These are phyloP conservation scores for Fimicolochytrium jonesii DNA, from an alignment of 192 early-diverging fungal genomes.

Conservation along the genomic window DNA sequence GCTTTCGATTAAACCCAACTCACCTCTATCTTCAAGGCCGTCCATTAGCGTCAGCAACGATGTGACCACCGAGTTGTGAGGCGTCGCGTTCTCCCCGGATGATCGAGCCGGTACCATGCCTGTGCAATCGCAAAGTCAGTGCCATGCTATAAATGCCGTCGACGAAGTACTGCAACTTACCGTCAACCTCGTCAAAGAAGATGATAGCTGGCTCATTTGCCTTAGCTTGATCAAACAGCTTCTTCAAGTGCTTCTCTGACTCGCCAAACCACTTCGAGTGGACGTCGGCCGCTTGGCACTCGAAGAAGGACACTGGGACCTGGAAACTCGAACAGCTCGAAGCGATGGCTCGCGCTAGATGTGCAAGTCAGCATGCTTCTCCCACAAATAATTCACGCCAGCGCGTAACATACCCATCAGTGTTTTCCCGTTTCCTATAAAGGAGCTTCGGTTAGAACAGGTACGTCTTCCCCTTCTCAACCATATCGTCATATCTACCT, in stretches of 20 bases:
- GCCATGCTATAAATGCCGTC: background rate
- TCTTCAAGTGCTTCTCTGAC: slow-evolving; percentile 58
- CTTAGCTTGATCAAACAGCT: slow-evolving; percentile 68
- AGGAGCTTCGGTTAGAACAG: slow-evolving; percentile 25
- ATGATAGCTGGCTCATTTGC: slow-evolving; percentile 68
- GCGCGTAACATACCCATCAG: slow-evolving; percentile 58
- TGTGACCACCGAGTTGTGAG: slow-evolving; percentile 65
- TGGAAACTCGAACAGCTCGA: slow-evolving; percentile 37
- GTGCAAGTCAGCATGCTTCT: slow-evolving; percentile 10
- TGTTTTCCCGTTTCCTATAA: slow-evolving; percentile 77
- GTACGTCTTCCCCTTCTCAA: no score
- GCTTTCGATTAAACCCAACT: background rate
- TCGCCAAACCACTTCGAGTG: slow-evolving; percentile 75
- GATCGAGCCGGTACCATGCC: slow-evolving; percentile 12
- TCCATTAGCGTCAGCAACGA: slow-evolving; percentile 75
- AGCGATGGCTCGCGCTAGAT: slow-evolving; percentile 39
- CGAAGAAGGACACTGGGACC: slow-evolving; percentile 62
- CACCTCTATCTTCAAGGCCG: slow-evolving; percentile 61
- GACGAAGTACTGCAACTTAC: slow-evolving; percentile 20
- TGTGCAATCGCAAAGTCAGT: no score
- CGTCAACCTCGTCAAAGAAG: slow-evolving; percentile 82
- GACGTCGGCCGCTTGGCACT: slow-evolving; percentile 68
- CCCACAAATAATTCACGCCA: slow-evolving; percentile 19
- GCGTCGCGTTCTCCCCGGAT: slow-evolving; percentile 13
- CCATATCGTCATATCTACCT: no score